A percentile compares a stretch with the other conserved stretches of the same genome.
phyloP scores from a whole-genome alignment of 805 yeast genomes.

The Starmera dryadoides region DNA sequence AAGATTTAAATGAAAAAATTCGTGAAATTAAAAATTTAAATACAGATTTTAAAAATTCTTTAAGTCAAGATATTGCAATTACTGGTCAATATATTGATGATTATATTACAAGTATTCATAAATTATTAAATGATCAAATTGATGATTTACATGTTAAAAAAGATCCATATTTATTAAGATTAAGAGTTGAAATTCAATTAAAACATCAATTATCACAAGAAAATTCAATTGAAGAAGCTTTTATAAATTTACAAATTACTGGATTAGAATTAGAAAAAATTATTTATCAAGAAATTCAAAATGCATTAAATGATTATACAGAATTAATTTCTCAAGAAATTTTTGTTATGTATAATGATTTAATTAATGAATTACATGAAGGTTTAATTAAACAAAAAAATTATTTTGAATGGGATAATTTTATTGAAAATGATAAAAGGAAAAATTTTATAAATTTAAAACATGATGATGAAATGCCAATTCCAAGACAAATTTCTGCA shows the following conservation, averaged over 20 bases:
- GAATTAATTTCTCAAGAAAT: slow-evolving; percentile 67
- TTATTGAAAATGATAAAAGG: slow-evolving; percentile 64
- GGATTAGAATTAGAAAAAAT: slow-evolving; percentile 84
- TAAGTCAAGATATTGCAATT: slow-evolving; percentile 59
- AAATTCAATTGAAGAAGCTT: slow-evolving; percentile 82
- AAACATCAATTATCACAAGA: slow-evolving; percentile 76
- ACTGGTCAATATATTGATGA: slow-evolving; percentile 51
- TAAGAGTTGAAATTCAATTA: slow-evolving; percentile 67
- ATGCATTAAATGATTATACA: slow-evolving; percentile 65
- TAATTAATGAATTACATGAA: slow-evolving; percentile 56
- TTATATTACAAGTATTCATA: slow-evolving; percentile 53
- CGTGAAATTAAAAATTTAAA: slow-evolving; percentile 78
- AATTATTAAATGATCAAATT: slow-evolving; percentile 35
- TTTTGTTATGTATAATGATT: slow-evolving; percentile 54
- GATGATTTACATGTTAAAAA: slow-evolving; percentile 38
- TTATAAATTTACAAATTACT: slow-evolving; percentile 74
- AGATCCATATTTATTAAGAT: slow-evolving; percentile 78
- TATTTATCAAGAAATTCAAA: slow-evolving; percentile 79
- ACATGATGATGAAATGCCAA: slow-evolving; percentile 45
- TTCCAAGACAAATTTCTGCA: slow-evolving; percentile 48
- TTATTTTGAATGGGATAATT: slow-evolving; percentile 81
- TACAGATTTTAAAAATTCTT: slow-evolving; percentile 75
- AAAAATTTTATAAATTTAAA: slow-evolving; percentile 33
- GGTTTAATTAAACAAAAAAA: slow-evolving; percentile 73
- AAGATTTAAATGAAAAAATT: slow-evolving; percentile 73